A percentile compares a stretch with the other conserved stretches of the same genome.
Evolutionary conservation across 768 basidiomycete species (phyloP).

Genomic region (Boletus subcaerulescens): DNA sequence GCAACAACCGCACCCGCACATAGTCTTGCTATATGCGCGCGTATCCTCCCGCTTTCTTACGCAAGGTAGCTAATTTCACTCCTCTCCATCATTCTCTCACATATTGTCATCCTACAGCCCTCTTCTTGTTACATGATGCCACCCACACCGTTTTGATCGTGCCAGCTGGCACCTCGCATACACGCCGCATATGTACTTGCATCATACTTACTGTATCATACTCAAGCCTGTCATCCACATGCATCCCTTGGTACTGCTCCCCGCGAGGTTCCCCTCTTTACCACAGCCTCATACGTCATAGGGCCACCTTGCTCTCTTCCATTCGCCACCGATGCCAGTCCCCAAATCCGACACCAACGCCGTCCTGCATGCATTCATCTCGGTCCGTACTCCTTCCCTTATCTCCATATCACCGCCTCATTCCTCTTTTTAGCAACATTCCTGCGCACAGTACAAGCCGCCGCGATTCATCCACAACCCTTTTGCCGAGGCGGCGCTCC

Average conservation of each 20-base stretch:
- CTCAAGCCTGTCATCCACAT: slow-evolving; percentile 11
- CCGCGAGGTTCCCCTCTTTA: background rate
- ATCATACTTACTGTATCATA: slow-evolving; percentile 29
- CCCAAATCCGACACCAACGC: slow-evolving; percentile 27
- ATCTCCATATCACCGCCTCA: slow-evolving; percentile 2
- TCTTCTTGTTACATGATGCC: slow-evolving; percentile 7
- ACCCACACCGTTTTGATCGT: slow-evolving; percentile 7
- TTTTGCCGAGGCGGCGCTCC: slow-evolving; percentile 53
- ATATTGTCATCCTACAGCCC: slow-evolving; percentile 7
- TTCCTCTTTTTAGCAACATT: slow-evolving; percentile 18
- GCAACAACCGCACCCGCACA: slow-evolving; percentile 18
- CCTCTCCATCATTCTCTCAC: slow-evolving; percentile 12
- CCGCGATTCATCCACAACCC: slow-evolving; percentile 53
- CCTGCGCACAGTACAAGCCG: slow-evolving; percentile 52
- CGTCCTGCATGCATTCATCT: slow-evolving; percentile 40
- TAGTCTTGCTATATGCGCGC: slow-evolving; percentile 8
- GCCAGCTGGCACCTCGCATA: slow-evolving; percentile 8
- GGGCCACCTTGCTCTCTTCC: slow-evolving; percentile 7
- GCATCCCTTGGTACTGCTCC: slow-evolving; percentile 3
- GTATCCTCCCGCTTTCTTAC: background rate
- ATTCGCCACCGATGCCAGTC: slow-evolving; percentile 20
- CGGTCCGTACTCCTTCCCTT: slow-evolving; percentile 29
- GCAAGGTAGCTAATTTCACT: slow-evolving; percentile 1
- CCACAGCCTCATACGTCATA: slow-evolving; percentile 27
- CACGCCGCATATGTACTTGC: slow-evolving; percentile 27